phyloP scores from a whole-genome alignment of 129 eudicot genomes.

The Chrysanthemum makinoi region DNA sequence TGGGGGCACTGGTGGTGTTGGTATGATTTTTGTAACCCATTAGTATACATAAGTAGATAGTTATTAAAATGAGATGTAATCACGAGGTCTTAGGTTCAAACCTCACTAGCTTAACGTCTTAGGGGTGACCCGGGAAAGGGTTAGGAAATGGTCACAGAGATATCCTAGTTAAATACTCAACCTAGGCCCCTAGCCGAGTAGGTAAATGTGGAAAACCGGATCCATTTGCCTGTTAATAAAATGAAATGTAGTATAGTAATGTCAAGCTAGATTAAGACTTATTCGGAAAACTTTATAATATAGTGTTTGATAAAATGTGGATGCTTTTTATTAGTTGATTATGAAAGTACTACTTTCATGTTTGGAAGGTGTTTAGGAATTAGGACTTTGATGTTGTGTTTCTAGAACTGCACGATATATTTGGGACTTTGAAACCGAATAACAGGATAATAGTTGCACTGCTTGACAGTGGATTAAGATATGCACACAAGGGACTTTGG shows the following conservation, averaged over 20 bases:
- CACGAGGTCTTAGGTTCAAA: too few species aligned
- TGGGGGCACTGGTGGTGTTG: conserved; percentile 95
- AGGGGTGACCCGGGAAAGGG: too few species aligned
- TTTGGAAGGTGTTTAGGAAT: neutral
- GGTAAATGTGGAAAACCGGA: too few species aligned
- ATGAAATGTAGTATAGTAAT: too few species aligned
- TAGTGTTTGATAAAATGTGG: neutral
- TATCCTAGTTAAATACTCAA: neutral
- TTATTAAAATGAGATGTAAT: too few species aligned
- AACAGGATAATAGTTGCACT: neutral
- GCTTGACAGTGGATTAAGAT: neutral
- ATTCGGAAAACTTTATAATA: too few species aligned
- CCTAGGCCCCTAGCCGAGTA: too few species aligned
- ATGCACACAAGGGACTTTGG: neutral
- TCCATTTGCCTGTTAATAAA: too few species aligned
- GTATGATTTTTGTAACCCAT: conserved; percentile 30
- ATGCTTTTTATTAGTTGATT: neutral
- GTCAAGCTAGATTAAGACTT: too few species aligned
- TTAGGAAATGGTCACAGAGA: neutral
- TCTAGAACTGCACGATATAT: neutral
- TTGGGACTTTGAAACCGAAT: conserved; percentile 3
- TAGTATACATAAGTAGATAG: neutral
- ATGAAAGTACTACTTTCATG: neutral
- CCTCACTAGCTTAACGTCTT: too few species aligned
- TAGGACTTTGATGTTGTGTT: neutral